Conservation (phyloP, 2,329 filamentous ascomycete genomes). For the Arthroderma uncinatum region DNA sequence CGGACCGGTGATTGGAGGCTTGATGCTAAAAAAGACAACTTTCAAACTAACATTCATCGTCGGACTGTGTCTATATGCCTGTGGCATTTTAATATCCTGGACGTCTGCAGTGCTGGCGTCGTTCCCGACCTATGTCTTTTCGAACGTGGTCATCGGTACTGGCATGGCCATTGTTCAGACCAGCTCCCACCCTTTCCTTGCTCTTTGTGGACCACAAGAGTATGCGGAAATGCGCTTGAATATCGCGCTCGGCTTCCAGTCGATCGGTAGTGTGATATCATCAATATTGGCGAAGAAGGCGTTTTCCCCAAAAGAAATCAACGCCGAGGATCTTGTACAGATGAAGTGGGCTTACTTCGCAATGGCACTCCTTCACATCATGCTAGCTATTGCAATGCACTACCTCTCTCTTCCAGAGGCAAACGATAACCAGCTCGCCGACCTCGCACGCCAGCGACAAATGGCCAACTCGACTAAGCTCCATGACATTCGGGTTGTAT, state of each 20-base stretch:
- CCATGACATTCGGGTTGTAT: constrained; percentile 41
- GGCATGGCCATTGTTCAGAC: constrained; percentile 51
- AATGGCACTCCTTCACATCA: constrained; percentile 49
- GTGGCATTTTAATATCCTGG: constrained; percentile 52
- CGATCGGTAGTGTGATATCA: constrained; percentile 48
- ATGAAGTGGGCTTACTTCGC: constrained; percentile 56
- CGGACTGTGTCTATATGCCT: constrained; percentile 52
- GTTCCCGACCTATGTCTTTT: constrained; percentile 49
- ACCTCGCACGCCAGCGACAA: constrained; percentile 42
- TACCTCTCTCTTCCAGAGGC: constrained; percentile 53
- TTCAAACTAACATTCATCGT: constrained; percentile 53
- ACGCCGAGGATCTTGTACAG: constrained; percentile 45
- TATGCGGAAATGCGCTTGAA: constrained; percentile 51
- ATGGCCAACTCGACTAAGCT: constrained; percentile 40
- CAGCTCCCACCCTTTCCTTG: constrained; percentile 51
- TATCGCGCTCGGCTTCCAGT: constrained; percentile 51
- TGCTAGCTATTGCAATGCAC: constrained; percentile 49
- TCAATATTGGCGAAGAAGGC: constrained; percentile 50
- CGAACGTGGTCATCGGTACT: constrained; percentile 52
- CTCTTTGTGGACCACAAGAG: constrained; percentile 49
- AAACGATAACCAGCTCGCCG: constrained; percentile 49
- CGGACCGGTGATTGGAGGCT: constrained; percentile 45
- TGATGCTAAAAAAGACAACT: constrained; percentile 47
- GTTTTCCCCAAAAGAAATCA: constrained; percentile 41
- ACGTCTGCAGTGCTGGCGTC: constrained; percentile 52